These are phyloP conservation scores for Lolium rigidum DNA, from an alignment of 176 grass and related monocot species.

Conservation along the genomic window DNA sequence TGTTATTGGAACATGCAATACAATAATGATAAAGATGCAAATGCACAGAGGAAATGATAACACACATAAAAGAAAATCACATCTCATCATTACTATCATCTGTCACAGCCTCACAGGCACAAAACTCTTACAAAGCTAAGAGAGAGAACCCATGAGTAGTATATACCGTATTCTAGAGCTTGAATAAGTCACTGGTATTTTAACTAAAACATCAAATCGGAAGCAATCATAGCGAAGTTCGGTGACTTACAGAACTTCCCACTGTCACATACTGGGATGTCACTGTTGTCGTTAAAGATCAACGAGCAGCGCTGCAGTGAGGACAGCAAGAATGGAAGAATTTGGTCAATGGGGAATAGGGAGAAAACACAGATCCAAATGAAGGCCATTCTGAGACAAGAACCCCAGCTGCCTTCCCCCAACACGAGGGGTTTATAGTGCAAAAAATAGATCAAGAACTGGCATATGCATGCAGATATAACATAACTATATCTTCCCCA, in stretches of 20 bases:
- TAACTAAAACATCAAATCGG: slow-evolving; percentile 19
- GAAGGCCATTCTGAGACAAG: not conserved
- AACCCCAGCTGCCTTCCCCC: not conserved
- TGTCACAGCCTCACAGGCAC: slow-evolving; percentile 27
- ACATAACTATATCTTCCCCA: not conserved
- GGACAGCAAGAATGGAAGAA: slow-evolving; percentile 24
- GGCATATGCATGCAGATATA: not conserved
- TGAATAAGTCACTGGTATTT: not conserved
- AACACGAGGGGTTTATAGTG: not conserved
- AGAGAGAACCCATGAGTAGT: not conserved
- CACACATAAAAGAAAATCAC: slow-evolving; percentile 38
- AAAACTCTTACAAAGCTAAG: slow-evolving; percentile 55
- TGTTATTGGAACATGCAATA: slow-evolving; percentile 46
- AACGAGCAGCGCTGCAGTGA: slow-evolving; percentile 11
- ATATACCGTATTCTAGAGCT: not conserved
- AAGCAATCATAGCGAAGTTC: slow-evolving; percentile 15
- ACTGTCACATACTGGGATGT: slow-evolving; percentile 15
- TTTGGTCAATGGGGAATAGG: not conserved
- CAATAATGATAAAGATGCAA: slow-evolving; percentile 1
- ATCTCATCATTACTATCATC: slow-evolving; percentile 52
- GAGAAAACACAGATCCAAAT: slow-evolving; percentile 32
- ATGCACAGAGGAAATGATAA: slow-evolving; percentile 46
- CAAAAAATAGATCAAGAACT: slow-evolving; percentile 18
- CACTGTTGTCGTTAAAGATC: not conserved
- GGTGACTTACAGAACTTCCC: slow-evolving; percentile 35